A percentile compares a stretch with the other conserved stretches of the same genome.
phyloP scores from a whole-genome alignment of 2,329 filamentous ascomycete genomes.

The Colletotrichum musae region DNA sequence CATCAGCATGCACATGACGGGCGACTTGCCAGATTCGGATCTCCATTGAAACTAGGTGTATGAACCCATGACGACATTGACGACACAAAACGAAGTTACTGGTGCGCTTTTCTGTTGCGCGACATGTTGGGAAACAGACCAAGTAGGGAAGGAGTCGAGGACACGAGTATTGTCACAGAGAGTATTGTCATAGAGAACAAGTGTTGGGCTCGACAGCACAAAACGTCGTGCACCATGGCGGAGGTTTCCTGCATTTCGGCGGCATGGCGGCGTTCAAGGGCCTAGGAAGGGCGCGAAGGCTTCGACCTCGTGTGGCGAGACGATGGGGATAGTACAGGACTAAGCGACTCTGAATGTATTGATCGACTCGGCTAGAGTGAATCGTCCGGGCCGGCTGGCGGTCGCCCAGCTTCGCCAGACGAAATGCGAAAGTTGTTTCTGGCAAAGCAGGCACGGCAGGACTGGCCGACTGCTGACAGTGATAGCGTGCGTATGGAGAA shows the following conservation, averaged over 20 bases:
- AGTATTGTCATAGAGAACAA: slow-evolving; percentile 20
- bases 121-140: slow-evolving; percentile 31
- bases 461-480: background rate
- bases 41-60: slow-evolving; percentile 42
- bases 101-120: slow-evolving; percentile 24
- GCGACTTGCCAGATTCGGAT: slow-evolving; percentile 56
- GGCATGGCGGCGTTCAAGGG: slow-evolving; percentile 34
- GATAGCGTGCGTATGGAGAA: background rate
- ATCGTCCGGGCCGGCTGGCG: no score
- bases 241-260: slow-evolving; percentile 35
- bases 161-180: slow-evolving; percentile 19
- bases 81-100: slow-evolving; percentile 22
- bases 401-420: background rate
- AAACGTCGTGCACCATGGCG: slow-evolving; percentile 27
- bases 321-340: no score
- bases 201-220: slow-evolving; percentile 11
- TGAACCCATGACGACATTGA: slow-evolving; percentile 35
- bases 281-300: slow-evolving; percentile 24
- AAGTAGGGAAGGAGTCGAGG: slow-evolving; percentile 33
- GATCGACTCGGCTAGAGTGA: no score
- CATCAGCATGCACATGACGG: slow-evolving; percentile 58
- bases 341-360: no score
- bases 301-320: background rate
- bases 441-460: background rate
- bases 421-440: slow-evolving; percentile 14